Base-by-base conservation (phyloP, 139 green algal genomes). In the Diplosphaera chodatii region DNA sequence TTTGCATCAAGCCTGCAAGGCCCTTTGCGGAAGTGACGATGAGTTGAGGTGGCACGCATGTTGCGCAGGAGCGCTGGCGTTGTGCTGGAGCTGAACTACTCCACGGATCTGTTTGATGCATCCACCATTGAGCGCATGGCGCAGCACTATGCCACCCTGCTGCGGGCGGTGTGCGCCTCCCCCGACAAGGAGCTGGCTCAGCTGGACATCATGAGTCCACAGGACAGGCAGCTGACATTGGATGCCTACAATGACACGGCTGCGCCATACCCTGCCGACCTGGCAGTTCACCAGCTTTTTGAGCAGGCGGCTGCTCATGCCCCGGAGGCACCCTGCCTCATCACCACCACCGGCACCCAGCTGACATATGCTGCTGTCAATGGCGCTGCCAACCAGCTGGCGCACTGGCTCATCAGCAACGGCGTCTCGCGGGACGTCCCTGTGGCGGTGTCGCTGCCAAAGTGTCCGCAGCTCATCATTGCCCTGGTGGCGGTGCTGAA, bases 401-500 rank as follows among this genome's bases (percentile, higher is more conserved):
- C 82, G 25, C 71, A 59, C 25, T 29, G 71, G 41, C 75, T 86
- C 6, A 2, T 32, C 21, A 6, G 1, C 0, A 25, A 64, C 29
- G 78, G 78, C 56, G 78, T 75, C 27, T 29, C 28, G 0, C 28
- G 31, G 2, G 77, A 71, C 20, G 30, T 27, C 2, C 40, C 55
- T 0, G 80, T 88, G 22, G 84, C 71, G 32, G 32, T 89, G 16
- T 28, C 81, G 29, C 30, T 85, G 55, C 76, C 84, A 21, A 75
- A 80, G 28, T 79, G 33, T 3, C 37, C 75, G 2, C 79, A 84
- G 22, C 59, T 89, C 63, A 40, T 83, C 5, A 65, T 83, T 20
- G 73, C 40, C 22, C 65, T 87, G 22, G 40, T 89, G 55, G 68
- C 66, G 18, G 65, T 80, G 25, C 62, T 86, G 6, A 84, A 88